Base-by-base conservation (phyloP, 2,329 filamentous ascomycete species). In the Alternaria sp. region DNA sequence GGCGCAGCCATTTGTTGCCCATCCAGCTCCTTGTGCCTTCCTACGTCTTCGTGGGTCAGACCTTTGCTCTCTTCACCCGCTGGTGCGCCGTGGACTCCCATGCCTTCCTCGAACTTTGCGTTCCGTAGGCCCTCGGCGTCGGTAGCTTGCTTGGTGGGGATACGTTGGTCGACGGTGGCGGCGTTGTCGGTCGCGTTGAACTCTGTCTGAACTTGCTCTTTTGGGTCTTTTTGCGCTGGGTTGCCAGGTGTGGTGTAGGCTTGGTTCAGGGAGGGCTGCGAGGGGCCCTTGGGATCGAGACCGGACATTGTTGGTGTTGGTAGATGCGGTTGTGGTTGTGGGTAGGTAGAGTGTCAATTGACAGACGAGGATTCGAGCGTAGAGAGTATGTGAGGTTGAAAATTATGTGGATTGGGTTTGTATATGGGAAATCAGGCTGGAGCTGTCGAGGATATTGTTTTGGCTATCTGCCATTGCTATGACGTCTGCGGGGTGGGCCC, bases 161-260 rank as follows among this genome's bases (percentile, higher is more conserved):
- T 69, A 63, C 81, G 81, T 65, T 80, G 77, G 62, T 79, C 79
- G 59, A 73, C 65, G 2, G 50, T 45, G 13, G 69, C 59, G 19
- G 70, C 70, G 66, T 77, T 72, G 57, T 79, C 64, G 7, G 70
- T 57, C n/a, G 81, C 75, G 61, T 83, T 80, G 57, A 69, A 59
- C 6, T 72, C 57, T 6, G 81, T 71, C 54, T 77, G 66, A 2
- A 64, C 50, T 43, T 74, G 54, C 64, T 85, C 83, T 52, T 73
- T 60, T 11, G 82, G 81, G 61, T 80, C 77, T 60, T 82, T 81
- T 23, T 76, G 69, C n/a, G 75, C 80, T 32, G 83, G 79, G 71
- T 86, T 86, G 66, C 80, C 81, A 3, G 80, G 73, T 3, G 82
- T 83, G 12, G 79, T 79, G 79, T 85, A 85, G 57, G 81, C 83